Evolutionary conservation across 2,329 filamentous ascomycete species (phyloP), one percentile per base, ranked within the genome.

Genomic region (Botryosphaeria dothidea): DNA sequence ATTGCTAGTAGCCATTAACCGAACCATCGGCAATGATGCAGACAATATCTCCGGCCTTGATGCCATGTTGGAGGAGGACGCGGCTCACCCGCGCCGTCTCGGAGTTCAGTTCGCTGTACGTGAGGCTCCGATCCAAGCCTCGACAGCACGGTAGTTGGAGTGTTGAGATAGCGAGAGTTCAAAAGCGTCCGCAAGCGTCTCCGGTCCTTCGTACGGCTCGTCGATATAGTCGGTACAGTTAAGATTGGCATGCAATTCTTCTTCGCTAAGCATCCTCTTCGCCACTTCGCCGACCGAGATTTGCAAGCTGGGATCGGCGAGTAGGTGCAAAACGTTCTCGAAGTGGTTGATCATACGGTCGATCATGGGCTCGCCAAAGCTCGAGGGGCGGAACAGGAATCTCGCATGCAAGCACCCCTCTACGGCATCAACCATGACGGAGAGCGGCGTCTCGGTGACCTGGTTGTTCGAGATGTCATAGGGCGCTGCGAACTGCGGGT

Each of bases 1-100:
- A 66, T 65, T 1, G 49, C 64, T 38, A 66, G 23, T 2, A 67
- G 45, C 66, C 66, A 67, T 64, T 21, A 13, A 66, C 19, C 3
- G 64, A 66, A 9, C 66, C 66, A 46, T 67, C 66, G 13, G 64
- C 62, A 23, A 66, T 23, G 21, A 67, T 19, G n/a, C 51, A 54
- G 8, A 64, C 46, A 21, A 62, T 43, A 5, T 62, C 27, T 25
- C 48, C 48, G 2, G 65, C 21, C 31, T 65, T 38, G 21, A 46
- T n/a, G 15, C 29, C 29, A 8, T 60, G 45, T 13, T 38, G 13
- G 2, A 58, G 9, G 11, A 66, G 60, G 9, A 11, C 31, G 15
- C 25, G 51, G 1, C 49, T 41, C 23, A 60, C 41, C 6, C 25
- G 21, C 2, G n/a, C 19, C 5, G 36, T 63, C 19, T 54, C 36